These are phyloP conservation scores for Ogataea pignaliae DNA, from an alignment of 805 yeast genomes.

Conservation along the genomic window DNA sequence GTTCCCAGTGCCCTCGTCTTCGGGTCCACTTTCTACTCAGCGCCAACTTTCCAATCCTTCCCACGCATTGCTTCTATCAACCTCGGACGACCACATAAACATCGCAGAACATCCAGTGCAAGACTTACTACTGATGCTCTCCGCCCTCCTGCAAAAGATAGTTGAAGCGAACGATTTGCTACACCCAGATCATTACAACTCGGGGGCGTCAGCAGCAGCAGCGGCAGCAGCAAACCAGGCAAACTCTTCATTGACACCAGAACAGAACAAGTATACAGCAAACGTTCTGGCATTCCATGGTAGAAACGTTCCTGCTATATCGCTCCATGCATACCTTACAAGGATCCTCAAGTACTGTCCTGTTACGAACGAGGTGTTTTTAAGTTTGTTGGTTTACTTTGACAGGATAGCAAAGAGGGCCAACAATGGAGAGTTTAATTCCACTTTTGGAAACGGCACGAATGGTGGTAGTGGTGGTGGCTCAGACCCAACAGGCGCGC, in stretches of 20 bases:
- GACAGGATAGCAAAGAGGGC: constrained; percentile 89
- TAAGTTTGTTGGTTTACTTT: constrained; percentile 85
- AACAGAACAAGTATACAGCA: constrained; percentile 48
- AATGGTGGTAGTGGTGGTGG: background rate
- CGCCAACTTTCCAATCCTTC: background rate
- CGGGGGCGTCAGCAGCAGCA: constrained; percentile 24
- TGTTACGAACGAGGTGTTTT: constrained; percentile 94
- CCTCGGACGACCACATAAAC: constrained; percentile 49
- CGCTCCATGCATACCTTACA: constrained; percentile 81
- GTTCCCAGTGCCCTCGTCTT: constrained; percentile 1
- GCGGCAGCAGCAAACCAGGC: constrained; percentile 7
- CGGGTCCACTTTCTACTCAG: background rate
- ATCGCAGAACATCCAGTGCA: constrained; percentile 81
- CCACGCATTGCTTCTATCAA: constrained; percentile 1
- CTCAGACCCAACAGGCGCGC: background rate
- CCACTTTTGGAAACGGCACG: constrained; percentile 14
- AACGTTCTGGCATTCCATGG: constrained; percentile 91
- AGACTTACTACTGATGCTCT: constrained; percentile 77
- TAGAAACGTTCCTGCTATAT: constrained; percentile 92
- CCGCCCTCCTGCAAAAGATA: constrained; percentile 79
- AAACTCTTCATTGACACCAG: constrained; percentile 9
- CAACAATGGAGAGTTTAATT: constrained; percentile 40
- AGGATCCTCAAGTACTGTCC: constrained; percentile 96
- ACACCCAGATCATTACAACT: constrained; percentile 62
- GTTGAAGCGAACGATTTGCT: constrained; percentile 85